Evolutionary conservation across 2,329 filamentous ascomycete species (phyloP).

Genomic region (Trematosphaeria pertusa): DNA sequence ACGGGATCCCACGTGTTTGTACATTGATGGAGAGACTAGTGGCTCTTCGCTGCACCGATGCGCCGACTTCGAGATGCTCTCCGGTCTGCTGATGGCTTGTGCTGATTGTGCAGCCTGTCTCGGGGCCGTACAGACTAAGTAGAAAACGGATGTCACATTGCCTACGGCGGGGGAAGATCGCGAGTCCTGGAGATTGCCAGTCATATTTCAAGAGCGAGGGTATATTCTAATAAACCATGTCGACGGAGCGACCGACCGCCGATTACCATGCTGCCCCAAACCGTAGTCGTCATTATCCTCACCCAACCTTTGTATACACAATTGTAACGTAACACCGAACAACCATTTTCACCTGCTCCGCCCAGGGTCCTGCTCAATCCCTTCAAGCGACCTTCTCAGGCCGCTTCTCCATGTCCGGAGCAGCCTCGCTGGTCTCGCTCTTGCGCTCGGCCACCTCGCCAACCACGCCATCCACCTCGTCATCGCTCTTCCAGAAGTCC

Average conservation of each 20-base stretch:
- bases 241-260: too few species aligned
- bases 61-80: too few species aligned
- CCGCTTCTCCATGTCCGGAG: constrained; percentile 33
- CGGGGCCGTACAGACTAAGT: too few species aligned
- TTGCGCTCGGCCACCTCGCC: constrained; percentile 23
- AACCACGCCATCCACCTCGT: constrained; percentile 32
- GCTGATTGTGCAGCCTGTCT: too few species aligned
- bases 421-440: constrained; percentile 35
- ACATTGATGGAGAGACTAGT: too few species aligned
- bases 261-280: constrained; percentile 8
- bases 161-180: too few species aligned
- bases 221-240: constrained; percentile 12
- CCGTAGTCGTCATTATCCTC: background rate
- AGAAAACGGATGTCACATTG: too few species aligned
- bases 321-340: background rate
- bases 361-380: constrained; percentile 5
- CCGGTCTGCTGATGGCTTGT: too few species aligned
- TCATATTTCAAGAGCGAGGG: constrained; percentile 18
- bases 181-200: too few species aligned
- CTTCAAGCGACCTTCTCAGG: constrained; percentile 25
- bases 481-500: constrained; percentile 69
- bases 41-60: too few species aligned
- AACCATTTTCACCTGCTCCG: background rate
- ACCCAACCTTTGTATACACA: background rate
- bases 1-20: too few species aligned